These are phyloP conservation scores for Ogataea neopini DNA, from an alignment of 805 yeast species.

Conservation along the genomic window DNA sequence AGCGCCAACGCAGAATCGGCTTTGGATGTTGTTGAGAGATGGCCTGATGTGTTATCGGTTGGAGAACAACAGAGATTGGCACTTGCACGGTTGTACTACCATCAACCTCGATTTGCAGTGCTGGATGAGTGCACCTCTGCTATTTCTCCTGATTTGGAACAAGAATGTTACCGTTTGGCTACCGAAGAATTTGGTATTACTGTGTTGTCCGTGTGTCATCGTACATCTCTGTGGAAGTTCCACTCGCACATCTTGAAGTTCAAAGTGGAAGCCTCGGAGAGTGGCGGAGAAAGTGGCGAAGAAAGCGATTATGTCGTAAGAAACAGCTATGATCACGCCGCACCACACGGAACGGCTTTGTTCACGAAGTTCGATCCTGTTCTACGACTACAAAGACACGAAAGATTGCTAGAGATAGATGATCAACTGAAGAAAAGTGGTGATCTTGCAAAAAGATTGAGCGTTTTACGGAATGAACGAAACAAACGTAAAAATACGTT, in stretches of 20 bases:
- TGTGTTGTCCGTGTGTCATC: slow-evolving; percentile 85
- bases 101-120: slow-evolving; percentile 90
- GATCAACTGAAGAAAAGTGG: slow-evolving; percentile 71
- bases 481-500: slow-evolving; percentile 19
- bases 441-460: slow-evolving; percentile 61
- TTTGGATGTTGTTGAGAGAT: slow-evolving; percentile 68
- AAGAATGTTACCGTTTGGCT: slow-evolving; percentile 83
- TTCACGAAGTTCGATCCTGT: slow-evolving; percentile 69
- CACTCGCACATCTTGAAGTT: slow-evolving; percentile 81
- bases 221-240: slow-evolving; percentile 91
- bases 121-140: slow-evolving; percentile 96
- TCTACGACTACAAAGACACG: slow-evolving; percentile 70
- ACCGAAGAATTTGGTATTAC: slow-evolving; percentile 72
- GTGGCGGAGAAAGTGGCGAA: slow-evolving; percentile 11
- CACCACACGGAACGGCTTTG: slow-evolving; percentile 19
- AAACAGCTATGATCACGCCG: slow-evolving; percentile 23
- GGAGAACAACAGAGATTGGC: slow-evolving; percentile 95
- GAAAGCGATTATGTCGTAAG: slow-evolving; percentile 59
- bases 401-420: slow-evolving; percentile 73
- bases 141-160: slow-evolving; percentile 88
- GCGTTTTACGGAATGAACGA: slow-evolving; percentile 47
- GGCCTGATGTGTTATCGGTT: slow-evolving; percentile 86
- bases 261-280: slow-evolving; percentile 11
- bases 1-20: slow-evolving; percentile 37
- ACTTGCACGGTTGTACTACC: slow-evolving; percentile 89